Percentiles rank a stretch among this genome's conserved stretches.
Evolutionary conservation across 2,329 filamentous ascomycete species (phyloP).

Genomic region (Eurotiales sp.): DNA sequence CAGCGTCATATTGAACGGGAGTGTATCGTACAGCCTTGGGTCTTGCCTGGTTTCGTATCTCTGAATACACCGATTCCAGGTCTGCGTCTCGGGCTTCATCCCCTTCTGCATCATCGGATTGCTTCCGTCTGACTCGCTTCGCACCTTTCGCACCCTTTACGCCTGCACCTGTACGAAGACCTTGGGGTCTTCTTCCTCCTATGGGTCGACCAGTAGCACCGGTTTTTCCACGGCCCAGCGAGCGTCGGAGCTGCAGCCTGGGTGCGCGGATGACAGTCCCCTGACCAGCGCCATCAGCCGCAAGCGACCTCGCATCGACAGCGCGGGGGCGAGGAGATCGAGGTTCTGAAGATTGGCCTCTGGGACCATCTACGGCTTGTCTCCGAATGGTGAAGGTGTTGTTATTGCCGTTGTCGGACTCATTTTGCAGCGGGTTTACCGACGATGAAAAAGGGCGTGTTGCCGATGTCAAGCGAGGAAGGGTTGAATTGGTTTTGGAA

Average conservation of each 20-base stretch:
- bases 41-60: slow-evolving; percentile 28
- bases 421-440: background rate
- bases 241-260: slow-evolving; percentile 20
- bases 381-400: background rate
- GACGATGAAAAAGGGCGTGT: slow-evolving; percentile 8
- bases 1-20: slow-evolving; percentile 29
- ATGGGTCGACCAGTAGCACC: slow-evolving; percentile 7
- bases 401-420: background rate
- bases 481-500: slow-evolving; percentile 4
- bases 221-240: slow-evolving; percentile 22
- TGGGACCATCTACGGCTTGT: background rate
- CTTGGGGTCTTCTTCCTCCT: slow-evolving; percentile 1
- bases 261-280: slow-evolving; percentile 30
- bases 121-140: slow-evolving; percentile 13
- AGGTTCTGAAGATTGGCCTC: background rate
- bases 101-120: slow-evolving; percentile 22
- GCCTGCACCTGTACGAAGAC: slow-evolving; percentile 5
- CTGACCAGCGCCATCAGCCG: slow-evolving; percentile 27
- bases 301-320: slow-evolving; percentile 36
- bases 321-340: slow-evolving; percentile 24
- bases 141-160: background rate
- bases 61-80: slow-evolving; percentile 27
- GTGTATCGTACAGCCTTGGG: slow-evolving; percentile 32
- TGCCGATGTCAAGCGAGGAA: background rate
- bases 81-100: slow-evolving; percentile 22